Base-by-base conservation (phyloP, 192 early-diverging fungal species). In the Coemansia furcata region DNA sequence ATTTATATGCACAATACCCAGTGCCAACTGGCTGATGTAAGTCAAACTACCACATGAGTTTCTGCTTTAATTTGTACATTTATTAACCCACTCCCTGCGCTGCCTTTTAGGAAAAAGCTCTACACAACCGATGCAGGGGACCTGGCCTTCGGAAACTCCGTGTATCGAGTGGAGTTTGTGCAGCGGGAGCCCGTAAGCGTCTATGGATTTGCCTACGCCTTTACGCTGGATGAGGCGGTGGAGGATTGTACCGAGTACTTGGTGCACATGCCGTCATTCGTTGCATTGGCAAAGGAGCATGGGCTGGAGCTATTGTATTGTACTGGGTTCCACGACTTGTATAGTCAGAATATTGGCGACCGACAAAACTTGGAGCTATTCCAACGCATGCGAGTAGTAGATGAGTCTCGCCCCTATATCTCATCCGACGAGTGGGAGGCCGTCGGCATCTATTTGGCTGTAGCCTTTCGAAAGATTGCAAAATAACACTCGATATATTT, bases 161-260 rank as follows among this genome's bases (percentile, higher is more conserved):
- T 98, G 37, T 95, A 98, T 76, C 80, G 68, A n/a, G 91, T 99
- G 9, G 73, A 82, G 52, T 98, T 98, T 84, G 91, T 91, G n/a
- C 72, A 87, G 19, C 39, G 85, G 39, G 80, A 89, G 1, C 67
- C 74, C 0, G 88, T 90, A 44, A 81, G 86, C 17, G 63, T 73
- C 4, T 98, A 91, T 74, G 95, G 95, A 6, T 85, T 88, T 68
- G 89, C 92, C 35, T 98, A 98, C 70, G 85, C 85, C 83, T 99
- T 99, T 77, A 87, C 94, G 61, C 85, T 98, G 15, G 89, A 89
- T 36, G 96, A 99, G 77, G 98, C 98, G 0, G 93, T 99, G 6
- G 93, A 98, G 67, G 89, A 95, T 70, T 97, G 96, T 81, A 94
- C 95, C 3, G 96, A 98, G 77, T 97, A 94, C 74, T 80, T 98